Percentiles rank a stretch among this genome's conserved stretches.
Evolutionary conservation across 306 rosid genomes (phyloP).

Genomic region (Fragaria ananassa): DNA sequence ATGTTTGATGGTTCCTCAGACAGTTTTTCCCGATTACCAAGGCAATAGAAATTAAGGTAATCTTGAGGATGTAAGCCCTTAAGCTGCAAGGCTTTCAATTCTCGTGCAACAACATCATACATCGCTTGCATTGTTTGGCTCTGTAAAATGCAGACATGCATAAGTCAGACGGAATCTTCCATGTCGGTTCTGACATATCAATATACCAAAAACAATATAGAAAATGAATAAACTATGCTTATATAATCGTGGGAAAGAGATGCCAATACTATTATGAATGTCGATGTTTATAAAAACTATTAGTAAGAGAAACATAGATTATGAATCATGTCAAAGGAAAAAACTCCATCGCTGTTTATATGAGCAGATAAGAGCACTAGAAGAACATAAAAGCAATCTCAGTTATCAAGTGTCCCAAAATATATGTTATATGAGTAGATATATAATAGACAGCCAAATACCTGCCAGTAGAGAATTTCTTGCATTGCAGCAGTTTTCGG

Average conservation of each 20-base stretch:
- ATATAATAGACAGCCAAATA: slow-evolving; percentile 28
- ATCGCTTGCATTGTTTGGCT: slow-evolving; percentile 81
- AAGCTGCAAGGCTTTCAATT: slow-evolving; percentile 47
- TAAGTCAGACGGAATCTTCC: slow-evolving; percentile 6
- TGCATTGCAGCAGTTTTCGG: slow-evolving; percentile 73
- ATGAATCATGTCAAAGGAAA: too few species aligned
- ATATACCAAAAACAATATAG: too few species aligned
- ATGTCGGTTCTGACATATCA: not conserved
- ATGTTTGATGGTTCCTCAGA: slow-evolving; percentile 32
- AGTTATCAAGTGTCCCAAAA: not conserved
- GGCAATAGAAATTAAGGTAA: slow-evolving; percentile 93
- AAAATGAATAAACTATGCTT: too few species aligned
- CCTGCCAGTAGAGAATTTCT: slow-evolving; percentile 99
- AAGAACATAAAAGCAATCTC: slow-evolving; percentile 5
- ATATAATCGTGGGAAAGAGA: too few species aligned
- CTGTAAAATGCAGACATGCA: slow-evolving; percentile 40
- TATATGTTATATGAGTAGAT: slow-evolving; percentile 7
- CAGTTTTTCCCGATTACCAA: slow-evolving; percentile 75
- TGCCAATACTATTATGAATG: too few species aligned
- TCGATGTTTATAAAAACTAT: too few species aligned
- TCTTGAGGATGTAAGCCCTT: slow-evolving; percentile 50
- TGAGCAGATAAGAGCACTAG: not conserved
- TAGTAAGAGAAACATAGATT: too few species aligned
- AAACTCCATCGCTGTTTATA: not conserved
- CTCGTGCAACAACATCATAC: slow-evolving; percentile 65